Base-by-base conservation (phyloP, 495 filamentous ascomycete genomes). In the Annulohypoxylon moriforme region DNA sequence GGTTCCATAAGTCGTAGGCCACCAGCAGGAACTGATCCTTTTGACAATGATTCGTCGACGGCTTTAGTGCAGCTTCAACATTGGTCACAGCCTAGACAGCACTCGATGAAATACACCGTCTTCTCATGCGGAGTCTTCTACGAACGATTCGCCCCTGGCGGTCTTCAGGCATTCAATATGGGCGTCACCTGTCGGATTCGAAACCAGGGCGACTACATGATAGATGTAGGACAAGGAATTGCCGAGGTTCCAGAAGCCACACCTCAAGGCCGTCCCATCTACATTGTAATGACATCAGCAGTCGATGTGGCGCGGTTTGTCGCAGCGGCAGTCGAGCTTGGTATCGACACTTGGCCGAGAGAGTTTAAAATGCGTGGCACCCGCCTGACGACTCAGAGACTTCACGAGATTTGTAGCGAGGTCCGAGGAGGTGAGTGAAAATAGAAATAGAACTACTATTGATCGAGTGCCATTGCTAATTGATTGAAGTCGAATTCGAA, bases 101-200 rank as follows among this genome's bases (percentile, higher is more conserved):
- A 85, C 64, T 70, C 75, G 22, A 88, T 93, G 81, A 80, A 87
- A 44, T 91, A 84, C 62, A 90, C 90, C 3, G 82, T 89, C 36
- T 92, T 94, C 68, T 85, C 86, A 1, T 94, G 91, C 75, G 91
- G 91, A 36, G 74, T 93, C n/a, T 88, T 93, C 71, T 93, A 92
- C 81, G 91, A 94, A 73, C 82, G 91, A 10, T 93, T 94, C 75
- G 85, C 83, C 8, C 88, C 87, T 10, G 88, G 87, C 10, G 91
- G 91, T 3, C 79, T 94, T 53, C 78, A 78, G 20, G 76, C 79
- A 2, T 84, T 83, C 57, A 77, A 81, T 3, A 88, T 93, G 34
- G 89, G 90, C 8, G 61, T 74, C 16, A 76, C 78, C 7, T 78
- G 76, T 42, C 81, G 81, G 11, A 74, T 88, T 31, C 78, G 80